Evolutionary conservation across 2,329 filamentous ascomycete species (phyloP).

Genomic region (Thielaviopsis euricoi): DNA sequence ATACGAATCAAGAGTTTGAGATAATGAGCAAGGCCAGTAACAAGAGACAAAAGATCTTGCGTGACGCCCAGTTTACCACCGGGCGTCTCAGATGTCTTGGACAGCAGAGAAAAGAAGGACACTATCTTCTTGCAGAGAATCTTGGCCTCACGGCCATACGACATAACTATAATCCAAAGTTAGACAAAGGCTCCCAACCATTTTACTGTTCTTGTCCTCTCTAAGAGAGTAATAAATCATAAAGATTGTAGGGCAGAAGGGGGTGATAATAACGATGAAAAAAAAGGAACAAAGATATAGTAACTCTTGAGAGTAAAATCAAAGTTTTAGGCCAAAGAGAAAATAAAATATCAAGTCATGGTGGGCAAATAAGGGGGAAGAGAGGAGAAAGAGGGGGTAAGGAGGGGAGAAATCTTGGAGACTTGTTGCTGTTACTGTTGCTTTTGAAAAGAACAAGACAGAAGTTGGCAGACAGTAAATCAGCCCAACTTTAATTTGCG

Average conservation of each 20-base stretch:
- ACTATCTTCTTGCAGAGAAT: slow-evolving; percentile 99
- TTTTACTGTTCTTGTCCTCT: too few species aligned
- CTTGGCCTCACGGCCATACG: slow-evolving; percentile 92
- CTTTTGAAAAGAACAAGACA: neutral
- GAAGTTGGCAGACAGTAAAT: too few species aligned
- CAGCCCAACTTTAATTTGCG: too few species aligned
- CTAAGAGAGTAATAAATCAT: neutral
- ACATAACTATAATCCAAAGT: slow-evolving; percentile 41
- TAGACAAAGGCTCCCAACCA: neutral
- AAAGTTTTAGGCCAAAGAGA: too few species aligned
- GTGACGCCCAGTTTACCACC: slow-evolving; percentile 85
- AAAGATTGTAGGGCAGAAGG: neutral
- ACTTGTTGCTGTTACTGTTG: neutral
- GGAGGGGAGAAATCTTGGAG: neutral
- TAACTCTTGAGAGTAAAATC: too few species aligned
- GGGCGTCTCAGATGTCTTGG: slow-evolving; percentile 86
- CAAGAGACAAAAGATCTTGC: slow-evolving; percentile 91
- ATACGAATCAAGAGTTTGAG: slow-evolving; percentile 95
- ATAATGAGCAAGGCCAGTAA: slow-evolving; percentile 92
- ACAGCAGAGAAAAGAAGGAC: slow-evolving; percentile 87
- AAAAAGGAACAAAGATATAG: neutral
- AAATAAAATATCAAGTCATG: neutral
- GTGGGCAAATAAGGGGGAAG: neutral
- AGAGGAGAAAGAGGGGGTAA: neutral
- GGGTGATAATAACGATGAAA: too few species aligned